These are phyloP conservation scores for Gaeumannomyces sp. DNA, from an alignment of 2,329 filamentous ascomycete species.

Conservation along the genomic window DNA sequence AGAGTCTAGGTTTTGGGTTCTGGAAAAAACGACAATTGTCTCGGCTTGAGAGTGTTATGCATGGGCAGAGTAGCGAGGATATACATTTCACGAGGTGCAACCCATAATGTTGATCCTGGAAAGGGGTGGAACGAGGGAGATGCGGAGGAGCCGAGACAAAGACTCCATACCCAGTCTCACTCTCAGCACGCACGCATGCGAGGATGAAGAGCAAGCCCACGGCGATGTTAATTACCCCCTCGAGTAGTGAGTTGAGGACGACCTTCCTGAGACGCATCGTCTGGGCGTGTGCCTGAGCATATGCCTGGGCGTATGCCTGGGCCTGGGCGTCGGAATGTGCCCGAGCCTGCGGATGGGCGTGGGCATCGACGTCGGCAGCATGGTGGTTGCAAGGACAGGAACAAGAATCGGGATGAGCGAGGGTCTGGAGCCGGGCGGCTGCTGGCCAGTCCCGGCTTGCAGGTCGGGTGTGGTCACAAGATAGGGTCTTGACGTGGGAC, in stretches of 20 bases:
- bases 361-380: neutral
- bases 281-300: neutral
- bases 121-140: neutral
- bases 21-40: neutral
- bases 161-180: conserved; percentile 8
- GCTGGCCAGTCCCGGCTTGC: neutral
- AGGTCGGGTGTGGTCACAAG: neutral
- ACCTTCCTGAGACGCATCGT: conserved; percentile 6
- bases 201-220: conserved; percentile 2
- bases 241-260: conserved; percentile 3
- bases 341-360: neutral
- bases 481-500: neutral
- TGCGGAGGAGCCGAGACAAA: neutral
- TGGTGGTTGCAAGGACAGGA: neutral
- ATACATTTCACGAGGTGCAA: neutral
- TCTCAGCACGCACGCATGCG: conserved; percentile 6
- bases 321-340: neutral
- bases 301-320: neutral
- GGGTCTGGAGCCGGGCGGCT: neutral
- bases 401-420: neutral
- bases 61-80: neutral
- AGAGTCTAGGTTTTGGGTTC: neutral
- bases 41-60: neutral
- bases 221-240: conserved; percentile 7
- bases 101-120: neutral